Evolutionary conservation across 2,329 filamentous ascomycete genomes (phyloP).

Genomic region (Cordyceps cateniannulata): DNA sequence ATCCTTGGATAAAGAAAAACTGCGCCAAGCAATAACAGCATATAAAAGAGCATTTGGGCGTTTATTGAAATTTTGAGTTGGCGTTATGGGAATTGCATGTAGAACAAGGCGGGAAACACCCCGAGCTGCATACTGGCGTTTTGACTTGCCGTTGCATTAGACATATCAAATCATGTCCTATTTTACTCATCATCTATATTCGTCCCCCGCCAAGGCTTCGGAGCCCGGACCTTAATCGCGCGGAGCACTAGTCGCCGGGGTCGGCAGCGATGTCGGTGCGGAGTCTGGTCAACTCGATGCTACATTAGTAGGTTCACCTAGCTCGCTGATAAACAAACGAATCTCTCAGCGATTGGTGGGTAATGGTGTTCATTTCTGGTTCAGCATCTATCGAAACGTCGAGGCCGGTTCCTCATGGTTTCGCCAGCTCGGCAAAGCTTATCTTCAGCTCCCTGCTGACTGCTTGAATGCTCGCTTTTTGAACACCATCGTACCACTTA

Average conservation of each 20-base stretch:
- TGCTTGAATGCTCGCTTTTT: not conserved
- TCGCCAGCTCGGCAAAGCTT: not conserved
- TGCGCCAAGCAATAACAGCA: slow-evolving; percentile 11
- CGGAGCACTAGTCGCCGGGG: too few species aligned
- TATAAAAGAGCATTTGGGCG: not conserved
- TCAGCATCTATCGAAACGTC: not conserved
- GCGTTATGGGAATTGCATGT: not conserved
- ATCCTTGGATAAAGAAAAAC: slow-evolving; percentile 20
- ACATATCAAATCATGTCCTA: not conserved
- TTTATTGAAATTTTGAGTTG: not conserved
- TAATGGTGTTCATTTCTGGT: not conserved
- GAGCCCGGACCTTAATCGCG: not conserved
- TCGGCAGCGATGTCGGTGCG: too few species aligned
- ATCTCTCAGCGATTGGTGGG: not conserved
- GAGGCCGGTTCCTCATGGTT: too few species aligned
- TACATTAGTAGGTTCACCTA: too few species aligned
- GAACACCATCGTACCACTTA: not conserved
- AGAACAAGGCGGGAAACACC: not conserved
- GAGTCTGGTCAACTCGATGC: not conserved
- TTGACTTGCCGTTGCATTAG: not conserved
- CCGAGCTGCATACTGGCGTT: not conserved
- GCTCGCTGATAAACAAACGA: too few species aligned
- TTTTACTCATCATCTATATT: not conserved
- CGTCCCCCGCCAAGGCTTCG: not conserved
- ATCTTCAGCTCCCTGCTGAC: not conserved